These are phyloP conservation scores for Diospyros lotus DNA, from an alignment of 148 eudicot genomes.

Conservation along the genomic window DNA sequence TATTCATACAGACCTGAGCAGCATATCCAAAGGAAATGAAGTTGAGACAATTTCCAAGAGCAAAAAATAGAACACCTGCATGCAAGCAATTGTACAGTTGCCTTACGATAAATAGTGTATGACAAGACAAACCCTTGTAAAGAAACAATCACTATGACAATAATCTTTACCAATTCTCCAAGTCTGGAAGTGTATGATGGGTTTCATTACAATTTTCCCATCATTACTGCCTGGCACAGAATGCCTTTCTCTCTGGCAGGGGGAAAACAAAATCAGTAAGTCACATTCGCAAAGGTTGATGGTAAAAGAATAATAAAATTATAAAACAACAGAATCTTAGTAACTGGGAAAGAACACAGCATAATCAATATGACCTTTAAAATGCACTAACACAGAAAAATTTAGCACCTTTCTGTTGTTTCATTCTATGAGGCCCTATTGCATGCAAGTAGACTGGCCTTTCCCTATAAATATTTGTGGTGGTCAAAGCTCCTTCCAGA, in stretches of 20 bases:
- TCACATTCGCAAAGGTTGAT: background rate
- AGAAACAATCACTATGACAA: slow-evolving; percentile 13
- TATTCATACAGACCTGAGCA: slow-evolving; percentile 72
- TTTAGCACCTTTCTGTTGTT: too few species aligned
- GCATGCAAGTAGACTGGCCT: too few species aligned
- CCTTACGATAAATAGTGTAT: slow-evolving; percentile 9
- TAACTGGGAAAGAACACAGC: too few species aligned
- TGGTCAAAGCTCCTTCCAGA: too few species aligned
- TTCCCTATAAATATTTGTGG: too few species aligned
- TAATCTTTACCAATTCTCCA: slow-evolving; percentile 84
- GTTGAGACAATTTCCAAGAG: slow-evolving; percentile 92
- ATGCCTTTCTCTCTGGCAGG: slow-evolving; percentile 73
- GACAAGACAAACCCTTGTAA: slow-evolving; percentile 11
- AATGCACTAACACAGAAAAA: too few species aligned
- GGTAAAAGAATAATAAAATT: too few species aligned
- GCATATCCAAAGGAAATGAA: slow-evolving; percentile 98
- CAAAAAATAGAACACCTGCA: slow-evolving; percentile 82
- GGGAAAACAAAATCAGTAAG: background rate
- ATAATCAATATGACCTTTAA: too few species aligned
- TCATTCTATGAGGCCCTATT: too few species aligned
- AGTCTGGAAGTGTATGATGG: slow-evolving; percentile 78
- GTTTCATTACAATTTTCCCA: slow-evolving; percentile 68
- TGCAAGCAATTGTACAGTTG: slow-evolving; percentile 12
- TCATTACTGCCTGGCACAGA: slow-evolving; percentile 47
- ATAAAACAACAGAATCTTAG: too few species aligned